phyloP scores from a whole-genome alignment of 345 rosid species.

The Orychophragmus violaceus region DNA sequence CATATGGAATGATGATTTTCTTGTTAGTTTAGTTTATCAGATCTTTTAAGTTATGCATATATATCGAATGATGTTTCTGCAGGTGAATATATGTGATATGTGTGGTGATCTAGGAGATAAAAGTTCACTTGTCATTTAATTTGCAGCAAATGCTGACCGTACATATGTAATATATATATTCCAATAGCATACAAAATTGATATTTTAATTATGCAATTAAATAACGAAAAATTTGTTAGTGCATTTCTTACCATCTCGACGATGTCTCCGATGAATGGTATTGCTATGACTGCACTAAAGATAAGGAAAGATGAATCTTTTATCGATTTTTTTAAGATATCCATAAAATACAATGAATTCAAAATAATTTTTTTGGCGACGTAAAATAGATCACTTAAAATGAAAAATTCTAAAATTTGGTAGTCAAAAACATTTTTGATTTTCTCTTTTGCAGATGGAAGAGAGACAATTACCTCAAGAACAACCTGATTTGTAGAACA shows the following conservation, averaged over 20 bases:
- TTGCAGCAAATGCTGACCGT: constrained; percentile 56
- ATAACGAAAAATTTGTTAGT: not conserved
- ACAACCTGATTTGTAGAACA: not conserved
- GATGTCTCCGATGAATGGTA: constrained; percentile 42
- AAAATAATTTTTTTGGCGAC: not conserved
- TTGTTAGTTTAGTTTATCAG: no score
- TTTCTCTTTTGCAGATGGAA: not conserved
- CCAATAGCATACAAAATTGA: no score
- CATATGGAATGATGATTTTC: no score
- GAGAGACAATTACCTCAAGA: not conserved
- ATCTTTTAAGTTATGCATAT: no score
- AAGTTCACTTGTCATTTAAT: constrained; percentile 43
- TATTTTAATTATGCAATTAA: constrained; percentile 3
- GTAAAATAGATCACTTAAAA: not conserved
- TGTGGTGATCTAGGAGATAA: constrained; percentile 61
- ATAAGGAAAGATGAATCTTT: not conserved
- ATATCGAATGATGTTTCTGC: not conserved
- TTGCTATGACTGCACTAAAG: constrained; percentile 49
- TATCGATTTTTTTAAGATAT: not conserved
- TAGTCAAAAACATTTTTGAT: not conserved
- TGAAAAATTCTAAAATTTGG: not conserved
- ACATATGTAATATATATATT: constrained; percentile 34
- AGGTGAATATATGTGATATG: constrained; percentile 60
- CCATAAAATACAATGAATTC: not conserved
- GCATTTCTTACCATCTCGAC: not conserved